These are phyloP conservation scores for Lodderomyces parapsilosis DNA, from an alignment of 1,139 yeast genomes.

Conservation along the genomic window DNA sequence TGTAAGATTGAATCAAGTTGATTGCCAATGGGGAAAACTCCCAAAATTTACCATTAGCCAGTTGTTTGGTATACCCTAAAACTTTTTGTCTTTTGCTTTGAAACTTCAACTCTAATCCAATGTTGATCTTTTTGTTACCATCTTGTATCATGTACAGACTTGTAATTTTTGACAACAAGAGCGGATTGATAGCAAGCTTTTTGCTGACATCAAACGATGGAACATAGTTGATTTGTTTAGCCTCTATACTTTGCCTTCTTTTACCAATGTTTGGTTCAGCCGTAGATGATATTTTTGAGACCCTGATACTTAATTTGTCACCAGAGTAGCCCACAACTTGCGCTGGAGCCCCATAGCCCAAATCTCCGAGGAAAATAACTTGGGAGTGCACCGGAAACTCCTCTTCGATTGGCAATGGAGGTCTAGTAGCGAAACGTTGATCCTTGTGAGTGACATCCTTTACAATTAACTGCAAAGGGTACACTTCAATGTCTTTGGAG, in stretches of 20 bases:
- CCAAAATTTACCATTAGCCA: conserved; percentile 63
- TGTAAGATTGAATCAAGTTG: conserved; percentile 61
- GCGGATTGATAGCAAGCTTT: conserved; percentile 55
- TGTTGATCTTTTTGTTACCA: conserved; percentile 52
- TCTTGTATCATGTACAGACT: conserved; percentile 66
- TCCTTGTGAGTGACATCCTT: conserved; percentile 75
- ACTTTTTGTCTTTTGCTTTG: conserved; percentile 81
- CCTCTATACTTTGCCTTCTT: conserved; percentile 57
- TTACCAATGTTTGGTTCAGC: conserved; percentile 66
- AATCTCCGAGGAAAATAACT: conserved; percentile 82
- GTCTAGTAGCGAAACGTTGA: conserved; percentile 66
- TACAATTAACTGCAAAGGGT: conserved; percentile 79
- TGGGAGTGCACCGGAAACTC: conserved; percentile 77
- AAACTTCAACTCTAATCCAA: conserved; percentile 84
- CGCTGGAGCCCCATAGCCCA: conserved; percentile 87
- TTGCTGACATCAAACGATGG: conserved; percentile 70
- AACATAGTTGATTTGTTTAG: conserved; percentile 53
- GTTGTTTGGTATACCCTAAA: conserved; percentile 76
- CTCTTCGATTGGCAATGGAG: conserved; percentile 73
- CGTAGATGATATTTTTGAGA: conserved; percentile 47
- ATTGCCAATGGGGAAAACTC: conserved; percentile 78
- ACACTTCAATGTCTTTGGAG: conserved; percentile 50
- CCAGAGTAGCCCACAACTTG: conserved; percentile 62
- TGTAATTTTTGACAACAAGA: conserved; percentile 74
- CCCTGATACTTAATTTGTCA: conserved; percentile 52